A percentile compares a stretch with the other conserved stretches of the same genome.
Evolutionary conservation across 495 filamentous ascomycete genomes (phyloP).

Genomic region (Articulospora tetracladia): DNA sequence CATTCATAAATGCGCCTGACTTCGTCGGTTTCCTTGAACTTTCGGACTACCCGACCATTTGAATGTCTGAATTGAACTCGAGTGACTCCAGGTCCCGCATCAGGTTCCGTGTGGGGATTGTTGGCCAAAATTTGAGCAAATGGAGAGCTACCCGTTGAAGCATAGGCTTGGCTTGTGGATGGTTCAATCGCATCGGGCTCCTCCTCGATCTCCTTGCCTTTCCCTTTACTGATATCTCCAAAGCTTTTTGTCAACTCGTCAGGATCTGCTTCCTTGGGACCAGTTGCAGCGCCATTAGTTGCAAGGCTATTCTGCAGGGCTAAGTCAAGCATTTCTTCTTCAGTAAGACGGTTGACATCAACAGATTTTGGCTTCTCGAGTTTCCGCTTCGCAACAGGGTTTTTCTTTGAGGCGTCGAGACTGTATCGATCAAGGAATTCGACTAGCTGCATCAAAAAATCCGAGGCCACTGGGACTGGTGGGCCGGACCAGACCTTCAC

Average conservation of each 20-base stretch:
- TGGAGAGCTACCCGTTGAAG: slow-evolving; percentile 29
- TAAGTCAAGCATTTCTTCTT: slow-evolving; percentile 94
- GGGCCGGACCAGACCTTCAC: slow-evolving; percentile 92
- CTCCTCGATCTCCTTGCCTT: slow-evolving; percentile 33
- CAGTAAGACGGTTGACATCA: slow-evolving; percentile 83
- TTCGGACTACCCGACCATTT: slow-evolving; percentile 73
- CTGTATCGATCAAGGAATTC: slow-evolving; percentile 97
- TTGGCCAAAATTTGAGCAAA: slow-evolving; percentile 67
- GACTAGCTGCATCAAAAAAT: slow-evolving; percentile 86
- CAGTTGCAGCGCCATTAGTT: slow-evolving; percentile 33
- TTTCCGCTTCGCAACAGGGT: slow-evolving; percentile 83
- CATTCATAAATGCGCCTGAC: slow-evolving; percentile 90
- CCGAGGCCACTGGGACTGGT: slow-evolving; percentile 68
- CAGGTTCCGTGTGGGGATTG: slow-evolving; percentile 74
- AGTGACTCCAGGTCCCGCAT: slow-evolving; percentile 63
- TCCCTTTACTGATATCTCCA: slow-evolving; percentile 61
- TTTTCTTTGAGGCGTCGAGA: slow-evolving; percentile 79
- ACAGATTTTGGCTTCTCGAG: slow-evolving; percentile 62
- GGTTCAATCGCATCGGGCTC: slow-evolving; percentile 24
- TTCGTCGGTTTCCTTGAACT: slow-evolving; percentile 74
- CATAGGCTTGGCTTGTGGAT: slow-evolving; percentile 11
- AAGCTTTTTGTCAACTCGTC: slow-evolving; percentile 76
- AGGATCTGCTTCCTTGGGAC: slow-evolving; percentile 58
- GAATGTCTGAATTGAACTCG: slow-evolving; percentile 88
- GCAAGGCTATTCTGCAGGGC: slow-evolving; percentile 80